These are phyloP conservation scores for Hordeum marinum DNA, from an alignment of 176 grass and related monocot species.

Conservation along the genomic window DNA sequence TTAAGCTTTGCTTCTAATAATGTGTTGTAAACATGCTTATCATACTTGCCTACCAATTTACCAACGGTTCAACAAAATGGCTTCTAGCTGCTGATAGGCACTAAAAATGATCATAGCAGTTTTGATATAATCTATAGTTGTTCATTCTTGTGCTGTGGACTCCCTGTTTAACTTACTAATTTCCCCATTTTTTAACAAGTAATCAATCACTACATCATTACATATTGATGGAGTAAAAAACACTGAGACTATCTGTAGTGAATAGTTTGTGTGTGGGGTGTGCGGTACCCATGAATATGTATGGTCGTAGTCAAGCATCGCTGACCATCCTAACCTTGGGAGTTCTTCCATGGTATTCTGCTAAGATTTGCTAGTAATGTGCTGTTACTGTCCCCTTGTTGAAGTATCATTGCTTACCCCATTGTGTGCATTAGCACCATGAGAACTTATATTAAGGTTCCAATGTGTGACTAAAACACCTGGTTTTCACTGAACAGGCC, in stretches of 20 bases:
- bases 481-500: slow-evolving; percentile 14
- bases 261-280: background rate
- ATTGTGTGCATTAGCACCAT: background rate
- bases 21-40: background rate
- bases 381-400: background rate
- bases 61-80: too few relatives aligned
- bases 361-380: background rate
- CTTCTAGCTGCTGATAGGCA: background rate
- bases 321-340: background rate
- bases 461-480: background rate
- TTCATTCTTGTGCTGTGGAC: background rate
- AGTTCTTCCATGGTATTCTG: background rate
- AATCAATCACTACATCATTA: background rate
- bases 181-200: background rate
- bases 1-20: too few relatives aligned
- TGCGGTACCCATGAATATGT: background rate
- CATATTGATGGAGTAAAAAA: background rate
- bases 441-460: background rate
- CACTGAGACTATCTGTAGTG: background rate
- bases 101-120: background rate
- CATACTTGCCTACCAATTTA: background rate
- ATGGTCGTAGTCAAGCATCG: too few relatives aligned
- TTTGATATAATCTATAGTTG: background rate
- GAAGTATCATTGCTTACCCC: background rate
- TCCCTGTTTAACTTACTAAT: background rate